Conservation (phyloP, 2,329 filamentous ascomycete species). For the Hyphodiscus sp. region DNA sequence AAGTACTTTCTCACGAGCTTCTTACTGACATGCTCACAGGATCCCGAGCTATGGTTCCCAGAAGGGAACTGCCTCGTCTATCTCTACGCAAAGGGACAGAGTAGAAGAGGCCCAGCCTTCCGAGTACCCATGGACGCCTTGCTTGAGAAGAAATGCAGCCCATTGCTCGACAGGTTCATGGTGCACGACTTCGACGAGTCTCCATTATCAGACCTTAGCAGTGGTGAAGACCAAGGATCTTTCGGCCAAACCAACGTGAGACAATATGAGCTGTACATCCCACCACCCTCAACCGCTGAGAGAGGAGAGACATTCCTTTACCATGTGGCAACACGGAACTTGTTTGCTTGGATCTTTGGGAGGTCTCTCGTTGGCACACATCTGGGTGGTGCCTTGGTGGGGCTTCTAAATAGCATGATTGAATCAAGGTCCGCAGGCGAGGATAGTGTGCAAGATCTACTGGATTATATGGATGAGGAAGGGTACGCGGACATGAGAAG, state of each 20-base stretch:
- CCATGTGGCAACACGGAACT: conserved; percentile 65
- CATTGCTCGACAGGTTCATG: conserved; percentile 50
- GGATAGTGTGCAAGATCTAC: conserved; percentile 54
- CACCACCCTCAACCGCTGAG: conserved; percentile 49
- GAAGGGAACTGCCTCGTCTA: conserved; percentile 65
- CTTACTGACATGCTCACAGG: conserved; percentile 40
- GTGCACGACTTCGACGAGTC: conserved; percentile 16
- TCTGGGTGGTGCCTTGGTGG: conserved; percentile 57
- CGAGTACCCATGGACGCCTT: conserved; percentile 54
- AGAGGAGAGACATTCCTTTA: conserved; percentile 52
- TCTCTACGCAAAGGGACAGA: conserved; percentile 59
- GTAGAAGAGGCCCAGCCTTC: conserved; percentile 60
- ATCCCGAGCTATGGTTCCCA: conserved; percentile 63
- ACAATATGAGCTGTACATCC: conserved; percentile 59
- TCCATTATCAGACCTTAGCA: conserved; percentile 7
- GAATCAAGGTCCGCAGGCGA: conserved; percentile 48
- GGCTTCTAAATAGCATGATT: conserved; percentile 58
- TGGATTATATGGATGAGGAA: conserved; percentile 60
- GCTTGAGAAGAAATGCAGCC: conserved; percentile 50
- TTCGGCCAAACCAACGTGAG: conserved; percentile 12
- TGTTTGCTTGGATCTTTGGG: conserved; percentile 64
- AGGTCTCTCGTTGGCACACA: conserved; percentile 61
- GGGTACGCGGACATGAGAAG: conserved; percentile 63
- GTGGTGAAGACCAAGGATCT: conserved; percentile 7
- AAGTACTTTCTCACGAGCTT: neutral